phyloP scores from a whole-genome alignment of 1,139 yeast species.

The Kodamaea suecica region DNA sequence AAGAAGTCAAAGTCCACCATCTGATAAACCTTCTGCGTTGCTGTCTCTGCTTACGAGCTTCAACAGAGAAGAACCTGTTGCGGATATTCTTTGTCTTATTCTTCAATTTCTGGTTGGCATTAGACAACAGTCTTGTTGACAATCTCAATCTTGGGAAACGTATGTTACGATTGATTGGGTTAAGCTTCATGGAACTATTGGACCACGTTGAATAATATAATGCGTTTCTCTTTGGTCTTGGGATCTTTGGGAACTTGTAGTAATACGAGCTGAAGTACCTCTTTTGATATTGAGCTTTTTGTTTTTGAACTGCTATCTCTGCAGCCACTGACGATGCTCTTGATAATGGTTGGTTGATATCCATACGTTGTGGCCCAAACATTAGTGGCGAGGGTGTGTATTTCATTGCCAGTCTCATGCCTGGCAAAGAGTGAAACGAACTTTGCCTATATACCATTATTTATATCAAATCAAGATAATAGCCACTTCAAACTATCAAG shows the following conservation, averaged over 20 bases:
- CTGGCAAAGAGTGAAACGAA: constrained; percentile 7
- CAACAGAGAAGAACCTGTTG: constrained; percentile 43
- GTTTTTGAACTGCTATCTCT: constrained; percentile 22
- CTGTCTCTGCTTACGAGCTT: constrained; percentile 41
- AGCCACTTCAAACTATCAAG: too few relatives aligned
- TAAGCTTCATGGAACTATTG: constrained; percentile 15
- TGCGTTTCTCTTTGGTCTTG: constrained; percentile 60
- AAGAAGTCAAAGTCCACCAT: constrained; percentile 69
- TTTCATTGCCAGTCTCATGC: constrained; percentile 14
- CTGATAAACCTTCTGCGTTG: constrained; percentile 52
- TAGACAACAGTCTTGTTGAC: constrained; percentile 36
- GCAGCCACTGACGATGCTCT: constrained; percentile 38
- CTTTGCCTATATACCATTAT: constrained; percentile 14
- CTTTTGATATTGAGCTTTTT: constrained; percentile 18
- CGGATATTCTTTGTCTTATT: constrained; percentile 37
- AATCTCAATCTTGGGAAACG: constrained; percentile 26
- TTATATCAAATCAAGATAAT: too few relatives aligned
- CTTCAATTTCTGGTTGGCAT: constrained; percentile 37
- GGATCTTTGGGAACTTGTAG: constrained; percentile 57
- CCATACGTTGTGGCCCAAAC: constrained; percentile 25
- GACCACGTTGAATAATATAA: constrained; percentile 52
- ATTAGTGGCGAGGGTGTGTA: constrained; percentile 12
- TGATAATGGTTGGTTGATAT: constrained; percentile 43
- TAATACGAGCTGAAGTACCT: constrained; percentile 28
- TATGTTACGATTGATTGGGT: constrained; percentile 19